Evolutionary conservation across 2,329 filamentous ascomycete genomes (phyloP), one percentile per base, ranked within the genome.

Genomic region (Camillea tinctor): DNA sequence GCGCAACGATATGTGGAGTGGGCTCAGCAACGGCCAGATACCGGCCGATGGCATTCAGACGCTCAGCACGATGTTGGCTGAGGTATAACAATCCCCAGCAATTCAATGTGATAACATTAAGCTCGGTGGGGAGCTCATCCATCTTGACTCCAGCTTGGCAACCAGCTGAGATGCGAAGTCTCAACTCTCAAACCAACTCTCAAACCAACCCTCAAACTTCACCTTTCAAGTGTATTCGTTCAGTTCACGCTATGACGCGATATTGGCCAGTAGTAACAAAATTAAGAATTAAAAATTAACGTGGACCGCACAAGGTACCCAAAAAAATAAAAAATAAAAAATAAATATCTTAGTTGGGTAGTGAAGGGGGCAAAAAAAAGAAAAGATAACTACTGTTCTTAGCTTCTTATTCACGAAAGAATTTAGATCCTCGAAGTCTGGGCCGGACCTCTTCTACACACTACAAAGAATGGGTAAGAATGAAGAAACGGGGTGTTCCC

Each of bases 41-140:
- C 64, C 84, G 87, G 57, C 92, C 94, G 71, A 98, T 97, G 74
- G 96, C 91, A 26, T 83, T 77, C 55, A 98, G 84, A 50, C 95
- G 91, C 69, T 90, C 88, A 65, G 84, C 80, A 66, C 93, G 91
- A 67, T 91, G 85, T 66, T 88, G 88, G 55, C 93, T 88, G 71
- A 98, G 83, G 78, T 87, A 92, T 71, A 96, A 94, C 63, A 98
- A 87, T 55, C 95, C 95, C 94, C 95, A 98, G 85, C 93, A 97
- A 77, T 99, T 99, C 74, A 97, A 86, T 4, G 92, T 95, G 66
- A 97, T 79, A 67, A 98, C 82, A 71, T 90, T 89, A 72, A 98
- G 84, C 60, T 88, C 83, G 30, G 78, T 78, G 19, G 83, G 85
- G 66, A 71, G 68, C 19, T 69, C 64, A 57, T 71, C 68, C 64